phyloP scores from a whole-genome alignment of 2,329 filamentous ascomycete genomes.

The Pleomassaria siparia region DNA sequence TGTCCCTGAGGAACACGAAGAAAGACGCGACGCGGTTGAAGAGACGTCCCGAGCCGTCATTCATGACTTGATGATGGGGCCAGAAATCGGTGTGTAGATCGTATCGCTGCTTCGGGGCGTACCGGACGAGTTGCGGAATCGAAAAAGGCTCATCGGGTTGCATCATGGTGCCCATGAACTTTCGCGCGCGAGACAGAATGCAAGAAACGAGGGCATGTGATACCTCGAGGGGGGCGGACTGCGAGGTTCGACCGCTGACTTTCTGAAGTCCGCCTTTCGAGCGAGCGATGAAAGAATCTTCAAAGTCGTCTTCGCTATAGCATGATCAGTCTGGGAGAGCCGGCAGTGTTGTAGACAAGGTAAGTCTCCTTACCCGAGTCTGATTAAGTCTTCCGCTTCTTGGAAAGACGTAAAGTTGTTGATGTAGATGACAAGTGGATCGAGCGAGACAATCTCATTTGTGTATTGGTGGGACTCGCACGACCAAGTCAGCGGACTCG shows the following conservation, averaged over 20 bases:
- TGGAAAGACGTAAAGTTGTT: constrained; percentile 27
- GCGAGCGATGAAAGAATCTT: constrained; percentile 24
- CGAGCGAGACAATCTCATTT: constrained; percentile 28
- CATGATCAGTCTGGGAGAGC: background rate
- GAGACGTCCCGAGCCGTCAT: constrained; percentile 12
- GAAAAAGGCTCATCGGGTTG: constrained; percentile 23
- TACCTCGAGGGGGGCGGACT: constrained; percentile 22
- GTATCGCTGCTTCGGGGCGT: constrained; percentile 23
- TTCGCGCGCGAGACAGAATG: constrained; percentile 24
- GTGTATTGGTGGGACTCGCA: constrained; percentile 25
- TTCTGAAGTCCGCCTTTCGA: constrained; percentile 14
- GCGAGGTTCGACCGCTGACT: constrained; percentile 25
- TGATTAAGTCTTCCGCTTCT: constrained; percentile 25
- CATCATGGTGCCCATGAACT: constrained; percentile 27
- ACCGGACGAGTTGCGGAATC: constrained; percentile 27
- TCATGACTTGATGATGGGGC: constrained; percentile 23
- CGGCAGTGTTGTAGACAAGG: background rate
- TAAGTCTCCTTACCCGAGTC: constrained; percentile 15
- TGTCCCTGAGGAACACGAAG: constrained; percentile 27
- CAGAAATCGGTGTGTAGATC: constrained; percentile 26
- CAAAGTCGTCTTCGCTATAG: constrained; percentile 20
- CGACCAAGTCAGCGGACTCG: background rate
- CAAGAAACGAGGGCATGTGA: constrained; percentile 23
- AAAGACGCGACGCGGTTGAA: constrained; percentile 28
- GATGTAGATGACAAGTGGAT: constrained; percentile 30